These are phyloP conservation scores for Alternaria metachromatica DNA, from an alignment of 2,329 filamentous ascomycete species.

Conservation along the genomic window DNA sequence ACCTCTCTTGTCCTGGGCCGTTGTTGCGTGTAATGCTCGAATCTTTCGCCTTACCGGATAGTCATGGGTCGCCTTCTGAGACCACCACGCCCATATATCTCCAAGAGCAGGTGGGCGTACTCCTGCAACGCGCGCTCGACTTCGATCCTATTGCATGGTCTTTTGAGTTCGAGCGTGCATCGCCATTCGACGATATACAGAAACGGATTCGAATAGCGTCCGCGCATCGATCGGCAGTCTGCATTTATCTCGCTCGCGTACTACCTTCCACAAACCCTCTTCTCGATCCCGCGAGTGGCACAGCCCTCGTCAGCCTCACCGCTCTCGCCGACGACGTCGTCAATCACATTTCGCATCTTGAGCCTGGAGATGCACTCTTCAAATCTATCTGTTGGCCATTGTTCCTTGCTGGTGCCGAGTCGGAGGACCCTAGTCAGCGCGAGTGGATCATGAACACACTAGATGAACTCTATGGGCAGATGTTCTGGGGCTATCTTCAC, in stretches of 20 bases:
- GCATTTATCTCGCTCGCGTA: constrained; percentile 47
- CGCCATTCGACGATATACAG: constrained; percentile 42
- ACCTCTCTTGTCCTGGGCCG: constrained; percentile 46
- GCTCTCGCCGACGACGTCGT: constrained; percentile 59
- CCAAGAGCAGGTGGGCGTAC: constrained; percentile 32
- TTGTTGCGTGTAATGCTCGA: constrained; percentile 47
- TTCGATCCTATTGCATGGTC: constrained; percentile 46
- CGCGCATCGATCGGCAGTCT: constrained; percentile 50
- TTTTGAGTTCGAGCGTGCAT: constrained; percentile 37
- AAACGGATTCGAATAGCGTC: constrained; percentile 47
- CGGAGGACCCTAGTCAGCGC: constrained; percentile 55
- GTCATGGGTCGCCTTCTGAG: constrained; percentile 16
- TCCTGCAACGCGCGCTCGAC: constrained; percentile 35
- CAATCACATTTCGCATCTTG: constrained; percentile 58
- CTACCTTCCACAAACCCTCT: constrained; percentile 42
- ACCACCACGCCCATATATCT: constrained; percentile 19
- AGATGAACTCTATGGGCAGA: constrained; percentile 39
- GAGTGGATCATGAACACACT: constrained; percentile 60
- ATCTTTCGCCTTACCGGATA: constrained; percentile 43
- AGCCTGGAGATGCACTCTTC: constrained; percentile 60
- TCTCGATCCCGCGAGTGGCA: constrained; percentile 50
- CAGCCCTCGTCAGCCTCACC: constrained; percentile 43
- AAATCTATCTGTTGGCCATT: constrained; percentile 67
- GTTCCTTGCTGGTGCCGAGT: constrained; percentile 65
- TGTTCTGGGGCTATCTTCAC: constrained; percentile 50